phyloP scores from a whole-genome alignment of 1,139 yeast species.

The Candida smagusa region DNA sequence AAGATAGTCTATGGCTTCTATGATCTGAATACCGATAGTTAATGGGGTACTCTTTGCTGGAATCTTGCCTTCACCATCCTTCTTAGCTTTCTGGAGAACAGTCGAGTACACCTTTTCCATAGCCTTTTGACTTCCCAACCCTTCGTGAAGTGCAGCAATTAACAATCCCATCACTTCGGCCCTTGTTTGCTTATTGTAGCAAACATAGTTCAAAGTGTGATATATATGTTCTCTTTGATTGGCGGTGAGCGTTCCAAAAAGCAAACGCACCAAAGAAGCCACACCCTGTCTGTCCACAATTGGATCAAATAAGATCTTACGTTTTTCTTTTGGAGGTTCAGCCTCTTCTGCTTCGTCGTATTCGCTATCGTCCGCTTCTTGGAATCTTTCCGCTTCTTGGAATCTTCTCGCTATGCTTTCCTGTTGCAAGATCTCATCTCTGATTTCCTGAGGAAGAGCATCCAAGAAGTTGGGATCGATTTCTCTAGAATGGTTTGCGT shows the following conservation, averaged over 20 bases:
- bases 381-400: slow-evolving; percentile 19
- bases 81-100: slow-evolving; percentile 36
- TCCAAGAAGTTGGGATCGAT: slow-evolving; percentile 79
- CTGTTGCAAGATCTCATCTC: slow-evolving; percentile 71
- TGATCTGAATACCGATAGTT: slow-evolving; percentile 70
- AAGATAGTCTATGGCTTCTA: slow-evolving; percentile 72
- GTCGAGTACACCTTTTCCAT: slow-evolving; percentile 66
- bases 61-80: not conserved
- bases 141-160: slow-evolving; percentile 71
- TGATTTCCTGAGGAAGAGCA: slow-evolving; percentile 72
- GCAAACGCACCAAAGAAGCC: slow-evolving; percentile 64
- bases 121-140: slow-evolving; percentile 57
- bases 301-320: slow-evolving; percentile 55
- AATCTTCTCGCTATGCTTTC: slow-evolving; percentile 50
- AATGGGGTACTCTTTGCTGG: slow-evolving; percentile 68
- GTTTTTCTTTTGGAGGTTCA: slow-evolving; percentile 10
- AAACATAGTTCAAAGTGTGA: slow-evolving; percentile 63
- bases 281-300: slow-evolving; percentile 75
- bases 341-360: slow-evolving; percentile 7
- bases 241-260: slow-evolving; percentile 72
- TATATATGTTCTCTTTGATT: slow-evolving; percentile 64
- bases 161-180: slow-evolving; percentile 71
- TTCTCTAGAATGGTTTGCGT: slow-evolving; percentile 43
- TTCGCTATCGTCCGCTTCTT: slow-evolving; percentile 24
- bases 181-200: slow-evolving; percentile 76